Percentiles rank a stretch among this genome's conserved stretches.
These are phyloP conservation scores for Kondoa subrosea DNA, from an alignment of 768 basidiomycete genomes.

Conservation along the genomic window DNA sequence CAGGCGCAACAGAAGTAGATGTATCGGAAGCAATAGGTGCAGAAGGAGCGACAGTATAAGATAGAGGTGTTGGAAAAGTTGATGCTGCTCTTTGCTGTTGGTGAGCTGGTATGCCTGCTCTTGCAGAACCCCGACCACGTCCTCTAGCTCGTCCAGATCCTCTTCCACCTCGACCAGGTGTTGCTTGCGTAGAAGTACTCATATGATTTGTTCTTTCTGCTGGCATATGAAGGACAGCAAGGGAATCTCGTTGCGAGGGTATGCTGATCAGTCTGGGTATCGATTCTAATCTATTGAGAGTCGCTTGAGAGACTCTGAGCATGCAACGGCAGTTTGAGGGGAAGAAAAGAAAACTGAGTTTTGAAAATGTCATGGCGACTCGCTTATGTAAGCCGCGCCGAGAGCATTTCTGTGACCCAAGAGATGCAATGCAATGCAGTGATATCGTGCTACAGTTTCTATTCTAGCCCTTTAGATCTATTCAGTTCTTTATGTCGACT, in stretches of 20 bases:
- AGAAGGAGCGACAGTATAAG: not conserved
- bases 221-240: not conserved
- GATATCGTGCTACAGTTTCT: too few relatives aligned
- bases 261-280: too few relatives aligned
- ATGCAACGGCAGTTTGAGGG: too few relatives aligned
- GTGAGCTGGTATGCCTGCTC: not conserved
- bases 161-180: not conserved
- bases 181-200: not conserved
- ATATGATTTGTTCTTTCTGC: not conserved
- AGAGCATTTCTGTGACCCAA: too few relatives aligned
- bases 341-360: too few relatives aligned
- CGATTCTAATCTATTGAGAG: too few relatives aligned
- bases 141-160: not conserved
- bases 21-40: too few relatives aligned
- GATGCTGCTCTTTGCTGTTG: not conserved
- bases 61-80: not conserved
- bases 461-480: not conserved
- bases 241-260: not conserved
- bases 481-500: conserved; percentile 31
- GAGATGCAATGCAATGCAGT: too few relatives aligned
- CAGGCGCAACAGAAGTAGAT: too few relatives aligned
- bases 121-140: not conserved
- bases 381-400: too few relatives aligned
- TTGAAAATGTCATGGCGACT: too few relatives aligned
- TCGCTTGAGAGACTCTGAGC: too few relatives aligned